These are phyloP conservation scores for Sporothrix humicola DNA, from an alignment of 2,329 filamentous ascomycete genomes.

Conservation along the genomic window DNA sequence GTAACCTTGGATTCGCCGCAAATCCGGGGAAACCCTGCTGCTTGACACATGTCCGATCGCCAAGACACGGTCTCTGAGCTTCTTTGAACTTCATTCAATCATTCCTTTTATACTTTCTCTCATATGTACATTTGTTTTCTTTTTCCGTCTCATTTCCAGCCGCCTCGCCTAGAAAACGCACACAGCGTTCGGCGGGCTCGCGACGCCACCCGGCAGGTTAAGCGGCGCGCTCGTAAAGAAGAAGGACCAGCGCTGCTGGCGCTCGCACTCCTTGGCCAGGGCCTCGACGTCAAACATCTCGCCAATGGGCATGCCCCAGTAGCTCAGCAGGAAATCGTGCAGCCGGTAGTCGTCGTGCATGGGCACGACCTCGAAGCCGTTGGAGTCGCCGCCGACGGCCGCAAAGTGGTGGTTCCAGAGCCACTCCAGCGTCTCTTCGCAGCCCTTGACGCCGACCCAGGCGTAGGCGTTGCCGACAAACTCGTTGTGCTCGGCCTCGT, in stretches of 20 bases:
- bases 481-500: slow-evolving; percentile 46
- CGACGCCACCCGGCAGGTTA: slow-evolving; percentile 60
- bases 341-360: slow-evolving; percentile 42
- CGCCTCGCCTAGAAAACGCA: slow-evolving; percentile 45
- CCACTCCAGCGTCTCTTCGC: slow-evolving; percentile 64
- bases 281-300: slow-evolving; percentile 63
- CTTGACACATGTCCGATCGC: neutral
- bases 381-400: slow-evolving; percentile 67
- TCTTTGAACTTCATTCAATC: neutral
- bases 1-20: neutral
- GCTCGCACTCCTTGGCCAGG: slow-evolving; percentile 58
- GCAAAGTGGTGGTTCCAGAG: slow-evolving; percentile 72
- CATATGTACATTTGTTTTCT: neutral
- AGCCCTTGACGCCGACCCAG: slow-evolving; percentile 51
- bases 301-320: slow-evolving; percentile 61
- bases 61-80: neutral
- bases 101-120: neutral
- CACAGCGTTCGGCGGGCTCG: slow-evolving; percentile 56
- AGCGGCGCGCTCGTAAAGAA: slow-evolving; percentile 65
- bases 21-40: neutral
- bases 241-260: slow-evolving; percentile 62
- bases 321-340: slow-evolving; percentile 55
- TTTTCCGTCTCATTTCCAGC: neutral
- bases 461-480: slow-evolving; percentile 40
- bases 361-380: slow-evolving; percentile 60